A percentile compares a stretch with the other conserved stretches of the same genome.
Evolutionary conservation across 495 filamentous ascomycete species (phyloP).

Genomic region (Penicillium salamii): DNA sequence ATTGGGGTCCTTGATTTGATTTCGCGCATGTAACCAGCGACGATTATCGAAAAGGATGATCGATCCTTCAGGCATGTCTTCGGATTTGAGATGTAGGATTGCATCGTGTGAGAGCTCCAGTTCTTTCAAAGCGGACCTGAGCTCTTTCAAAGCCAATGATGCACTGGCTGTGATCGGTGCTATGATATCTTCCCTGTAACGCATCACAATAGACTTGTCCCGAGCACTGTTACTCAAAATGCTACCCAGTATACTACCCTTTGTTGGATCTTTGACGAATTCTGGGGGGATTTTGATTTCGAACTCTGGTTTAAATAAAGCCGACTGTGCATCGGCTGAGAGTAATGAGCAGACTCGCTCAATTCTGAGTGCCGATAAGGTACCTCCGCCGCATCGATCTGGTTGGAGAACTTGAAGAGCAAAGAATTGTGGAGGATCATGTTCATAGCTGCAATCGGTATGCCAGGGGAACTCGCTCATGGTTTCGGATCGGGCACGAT

Average conservation of each 20-base stretch:
- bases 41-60: conserved; percentile 37
- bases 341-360: conserved; percentile 19
- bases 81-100: conserved; percentile 19
- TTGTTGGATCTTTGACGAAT: conserved; percentile 24
- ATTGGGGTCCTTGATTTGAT: conserved; percentile 31
- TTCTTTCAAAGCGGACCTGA: conserved; percentile 13
- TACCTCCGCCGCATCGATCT: conserved; percentile 36
- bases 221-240: conserved; percentile 8
- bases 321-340: conserved; percentile 10
- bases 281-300: conserved; percentile 32
- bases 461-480: conserved; percentile 39
- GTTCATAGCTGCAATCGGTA: conserved; percentile 42
- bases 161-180: conserved; percentile 17
- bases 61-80: conserved; percentile 21
- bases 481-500: conserved; percentile 37
- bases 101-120: not conserved
- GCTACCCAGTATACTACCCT: conserved; percentile 18
- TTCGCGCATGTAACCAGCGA: conserved; percentile 38
- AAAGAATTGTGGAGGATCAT: conserved; percentile 33
- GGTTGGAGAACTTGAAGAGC: conserved; percentile 37
- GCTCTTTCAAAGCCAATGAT: conserved; percentile 21
- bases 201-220: conserved; percentile 3
- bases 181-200: conserved; percentile 34
- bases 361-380: conserved; percentile 29
- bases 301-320: conserved; percentile 20